Base-by-base conservation (phyloP, 208 protist species). In the Acanthamoeba castellanii region DNA sequence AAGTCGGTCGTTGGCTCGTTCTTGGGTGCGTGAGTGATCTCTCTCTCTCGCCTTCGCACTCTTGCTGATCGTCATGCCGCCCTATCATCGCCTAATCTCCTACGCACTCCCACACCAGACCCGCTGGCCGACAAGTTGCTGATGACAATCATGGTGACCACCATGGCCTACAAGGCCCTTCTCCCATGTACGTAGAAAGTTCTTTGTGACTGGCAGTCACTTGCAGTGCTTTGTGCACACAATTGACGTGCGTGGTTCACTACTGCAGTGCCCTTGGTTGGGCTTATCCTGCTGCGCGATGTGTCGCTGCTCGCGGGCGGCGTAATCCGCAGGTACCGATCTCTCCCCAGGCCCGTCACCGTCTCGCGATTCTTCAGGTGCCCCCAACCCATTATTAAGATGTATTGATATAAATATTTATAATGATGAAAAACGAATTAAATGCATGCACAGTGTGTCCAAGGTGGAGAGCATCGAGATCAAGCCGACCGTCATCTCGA, bases 141-240 rank as follows among this genome's bases (percentile, higher is more conserved):
- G 64, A 70, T 70, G 64, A 70, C 64, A 8, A 30, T 70, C 64
- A 70, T 70, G 64, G 64, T 70, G 64, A 70, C 64, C n/a, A 70
- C 64, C 14, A 70, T 70, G 64, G 64, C 64, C n/a, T 70, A 70
- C 64, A 70, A 70, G 64, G 64, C 64, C 64, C 64, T 70, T 30
- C 64, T 70, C 22, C 64, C 64, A 34, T 2, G 64, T 70, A 70
- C 64, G 64, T 30, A 8, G 9, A 5, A 8, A 32, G 52, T 20
- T 1, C 16, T 13, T 57, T 57, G 52, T 57, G 11, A 5, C 52
- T 20, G 16, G 52, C 52, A 18, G 11, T 5, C 16, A 18, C 52
- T 11, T 57, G 6, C 1, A 18, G 52, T 18, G 11, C 52, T 0
- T 18, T n/a, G n/a, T n/a, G n/a, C 20, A 16, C 20, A 6, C 1